Evolutionary conservation across 805 yeast genomes (phyloP).

Genomic region (Zygoascus ofunaensis): DNA sequence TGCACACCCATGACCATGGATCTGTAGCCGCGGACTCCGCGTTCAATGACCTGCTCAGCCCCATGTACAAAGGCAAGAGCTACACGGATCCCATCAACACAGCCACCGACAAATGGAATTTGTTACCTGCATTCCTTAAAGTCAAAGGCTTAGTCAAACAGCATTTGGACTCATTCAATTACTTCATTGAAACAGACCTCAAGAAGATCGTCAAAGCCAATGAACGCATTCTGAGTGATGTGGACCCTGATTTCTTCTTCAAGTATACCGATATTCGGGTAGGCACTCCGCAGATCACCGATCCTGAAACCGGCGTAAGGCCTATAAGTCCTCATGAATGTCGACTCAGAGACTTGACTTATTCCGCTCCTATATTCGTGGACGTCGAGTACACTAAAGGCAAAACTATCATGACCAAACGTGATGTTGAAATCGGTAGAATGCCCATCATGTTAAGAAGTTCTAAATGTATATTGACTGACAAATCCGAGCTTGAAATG

Average conservation of each 20-base stretch:
- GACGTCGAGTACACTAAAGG: conserved; percentile 98
- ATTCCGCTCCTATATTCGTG: conserved; percentile 90
- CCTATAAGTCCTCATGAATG: conserved; percentile 77
- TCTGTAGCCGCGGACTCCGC: conserved; percentile 11
- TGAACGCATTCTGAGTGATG: conserved; percentile 81
- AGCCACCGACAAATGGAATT: conserved; percentile 88
- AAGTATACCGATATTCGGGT: conserved; percentile 90
- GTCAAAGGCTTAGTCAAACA: conserved; percentile 96
- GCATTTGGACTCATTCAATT: conserved; percentile 96
- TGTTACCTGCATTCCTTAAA: conserved; percentile 88
- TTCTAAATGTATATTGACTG: conserved; percentile 79
- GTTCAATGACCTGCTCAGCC: conserved; percentile 69
- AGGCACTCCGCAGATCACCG: conserved; percentile 43
- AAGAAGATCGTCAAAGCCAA: conserved; percentile 90
- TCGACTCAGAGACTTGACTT: conserved; percentile 85
- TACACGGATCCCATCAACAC: conserved; percentile 83
- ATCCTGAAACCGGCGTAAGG: conserved; percentile 23
- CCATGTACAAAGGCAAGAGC: conserved; percentile 76
- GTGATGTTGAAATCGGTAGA: conserved; percentile 88
- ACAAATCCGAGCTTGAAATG: conserved; percentile 73
- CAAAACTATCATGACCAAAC: conserved; percentile 77
- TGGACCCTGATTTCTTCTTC: conserved; percentile 92
- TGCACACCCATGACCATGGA: neutral
- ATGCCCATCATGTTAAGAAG: conserved; percentile 99
- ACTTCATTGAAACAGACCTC: conserved; percentile 87